Base-by-base conservation (phyloP, 495 filamentous ascomycete genomes). In the Lasiosphaeriaceae sp. region DNA sequence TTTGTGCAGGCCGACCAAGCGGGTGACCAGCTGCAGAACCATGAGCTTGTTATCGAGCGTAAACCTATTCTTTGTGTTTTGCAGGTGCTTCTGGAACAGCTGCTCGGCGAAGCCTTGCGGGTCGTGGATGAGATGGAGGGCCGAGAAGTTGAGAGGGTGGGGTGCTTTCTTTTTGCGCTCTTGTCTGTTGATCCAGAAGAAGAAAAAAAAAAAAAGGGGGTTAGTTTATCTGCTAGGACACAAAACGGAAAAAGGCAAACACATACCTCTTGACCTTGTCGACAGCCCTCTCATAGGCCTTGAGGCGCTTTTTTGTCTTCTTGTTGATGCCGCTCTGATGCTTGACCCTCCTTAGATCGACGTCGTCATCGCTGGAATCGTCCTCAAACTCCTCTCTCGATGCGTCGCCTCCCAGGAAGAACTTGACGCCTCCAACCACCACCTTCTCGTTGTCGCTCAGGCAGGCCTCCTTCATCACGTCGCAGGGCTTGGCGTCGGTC, bases 381-480 rank as follows among this genome's bases (percentile, higher is more conserved):
- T 96, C 92, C 37, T 92, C 89, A 47, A 87, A 76, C 61, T 97
- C 93, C 66, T 97, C 94, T 54, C 91, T 81, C 73, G 96, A 94
- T 69, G 92, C 88, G 69, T 97, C 92, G 22, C 92, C 92, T 24
- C 95, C 95, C 1, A 99, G 77, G 76, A 99, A 99, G 77, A 97
- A 99, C 29, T 89, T 80, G 2, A 96, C 89, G 34, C 90, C 92
- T 8, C 91, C 91, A 16, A 85, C 72, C 37, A 94, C 83, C 17
- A 97, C 90, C 74, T 97, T 97, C 57, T 90, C 87, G 59, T 96
- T 92, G 34, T 93, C 84, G 2, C 87, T 80, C 57, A 96, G 71
- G 50, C 82, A 81, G 0, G 91, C 90, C 72, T 94, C 89, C 75
- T 94, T 94, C 92, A 97, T 97, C 46, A 96, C 85, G 64, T 94